Evolutionary conservation across 1,284 basidiomycete species (phyloP), one percentile per base, ranked within the genome.

Genomic region (Pseudozyma sp.): DNA sequence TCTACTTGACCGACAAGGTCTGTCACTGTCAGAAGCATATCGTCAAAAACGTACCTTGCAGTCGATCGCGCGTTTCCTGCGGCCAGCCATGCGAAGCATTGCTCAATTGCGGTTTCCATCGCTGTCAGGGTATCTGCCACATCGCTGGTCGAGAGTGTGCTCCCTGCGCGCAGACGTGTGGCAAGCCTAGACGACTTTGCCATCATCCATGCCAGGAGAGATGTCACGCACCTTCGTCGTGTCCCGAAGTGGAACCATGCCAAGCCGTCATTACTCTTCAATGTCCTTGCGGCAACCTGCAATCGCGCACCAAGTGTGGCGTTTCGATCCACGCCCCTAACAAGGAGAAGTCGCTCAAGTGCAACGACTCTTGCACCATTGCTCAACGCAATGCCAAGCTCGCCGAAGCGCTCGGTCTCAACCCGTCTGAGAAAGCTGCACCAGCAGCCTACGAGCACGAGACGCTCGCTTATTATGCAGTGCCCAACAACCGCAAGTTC

Each of bases 301-400:
- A 82, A 44, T 72, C 74, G 21, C 66, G 74, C 31, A 57, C 70
- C 45, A 74, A 77, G 25, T 80, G 79, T 44, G 77, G 77, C 50
- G 74, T 76, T 11, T 76, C 75, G 39, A 70, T 79, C 34, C 66
- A 70, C 31, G 55, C 59, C 5, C 71, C 67, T 18, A 74, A 61
- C 65, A 73, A 69, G 52, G 75, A 74, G 35, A 73, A 76, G 52
- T 60, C 63, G 44, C 77, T 83, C 45, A 77, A 76, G 61, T 84
- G 83, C 74, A 83, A 71, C 50, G 80, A 82, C 51, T 72, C 73
- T 16, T 85, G 83, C 62, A 59, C 72, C 34, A 63, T 83, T 11
- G 83, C 83, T 6, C 78, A 81, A 66, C 75, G 83, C n/a, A 85
- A 85, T 50, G 80, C 81, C 13, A 78, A 76, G 59, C 64, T 85